Conservation (phyloP, 1,284 basidiomycete genomes). For the Stygiomarasmius scandens region DNA sequence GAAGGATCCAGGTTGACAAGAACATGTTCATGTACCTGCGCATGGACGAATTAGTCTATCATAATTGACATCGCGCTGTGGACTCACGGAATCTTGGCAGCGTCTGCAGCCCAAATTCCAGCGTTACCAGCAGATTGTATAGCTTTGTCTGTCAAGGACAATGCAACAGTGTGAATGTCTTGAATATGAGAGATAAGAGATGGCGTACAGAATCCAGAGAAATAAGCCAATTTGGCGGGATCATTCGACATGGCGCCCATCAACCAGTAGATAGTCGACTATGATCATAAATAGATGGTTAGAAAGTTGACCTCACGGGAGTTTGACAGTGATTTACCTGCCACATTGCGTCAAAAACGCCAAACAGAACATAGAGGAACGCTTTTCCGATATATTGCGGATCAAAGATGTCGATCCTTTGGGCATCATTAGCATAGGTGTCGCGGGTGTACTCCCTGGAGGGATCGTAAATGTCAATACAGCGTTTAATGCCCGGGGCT, state of each 20-base stretch:
- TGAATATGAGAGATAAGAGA: slow-evolving; percentile 17
- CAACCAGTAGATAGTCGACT: slow-evolving; percentile 60
- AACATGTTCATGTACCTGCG: slow-evolving; percentile 58
- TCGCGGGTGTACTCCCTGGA: slow-evolving; percentile 62
- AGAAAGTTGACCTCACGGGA: background rate
- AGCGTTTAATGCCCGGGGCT: background rate
- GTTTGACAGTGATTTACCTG: background rate
- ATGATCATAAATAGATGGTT: slow-evolving; percentile 18
- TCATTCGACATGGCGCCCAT: slow-evolving; percentile 66
- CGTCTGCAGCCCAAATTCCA: slow-evolving; percentile 54
- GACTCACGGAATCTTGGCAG: slow-evolving; percentile 43
- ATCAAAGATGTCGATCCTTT: slow-evolving; percentile 58
- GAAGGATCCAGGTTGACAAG: slow-evolving; percentile 54
- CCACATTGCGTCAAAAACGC: slow-evolving; percentile 61
- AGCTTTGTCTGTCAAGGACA: slow-evolving; percentile 45
- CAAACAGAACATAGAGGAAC: slow-evolving; percentile 63
- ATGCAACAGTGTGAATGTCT: background rate
- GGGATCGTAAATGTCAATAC: slow-evolving; percentile 1
- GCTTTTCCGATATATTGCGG: slow-evolving; percentile 52
- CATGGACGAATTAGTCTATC: background rate
- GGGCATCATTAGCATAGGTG: slow-evolving; percentile 36
- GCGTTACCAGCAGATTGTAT: slow-evolving; percentile 60
- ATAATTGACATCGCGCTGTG: background rate
- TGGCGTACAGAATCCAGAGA: slow-evolving; percentile 50
- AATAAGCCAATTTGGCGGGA: slow-evolving; percentile 56